Evolutionary conservation across 345 rosid species (phyloP).

Genomic region (Pistacia atlantica): DNA sequence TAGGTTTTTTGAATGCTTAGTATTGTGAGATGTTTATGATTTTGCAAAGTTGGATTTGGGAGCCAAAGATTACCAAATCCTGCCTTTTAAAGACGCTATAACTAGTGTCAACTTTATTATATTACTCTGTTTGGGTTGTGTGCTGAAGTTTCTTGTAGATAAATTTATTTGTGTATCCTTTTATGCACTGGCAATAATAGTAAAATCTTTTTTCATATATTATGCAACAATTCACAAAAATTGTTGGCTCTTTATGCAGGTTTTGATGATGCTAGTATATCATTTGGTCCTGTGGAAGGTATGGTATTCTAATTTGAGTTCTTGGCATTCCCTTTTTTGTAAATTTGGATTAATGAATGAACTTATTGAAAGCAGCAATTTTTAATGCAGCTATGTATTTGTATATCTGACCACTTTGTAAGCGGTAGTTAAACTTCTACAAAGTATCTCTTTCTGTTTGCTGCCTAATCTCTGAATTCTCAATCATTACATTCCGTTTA

Average conservation of each 20-base stretch:
- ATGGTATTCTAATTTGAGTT: constrained; percentile 27
- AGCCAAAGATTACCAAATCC: background rate
- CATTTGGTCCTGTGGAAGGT: constrained; percentile 98
- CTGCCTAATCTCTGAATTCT: background rate
- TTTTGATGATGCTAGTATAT: constrained; percentile 78
- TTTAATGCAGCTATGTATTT: constrained; percentile 2
- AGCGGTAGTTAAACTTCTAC: background rate
- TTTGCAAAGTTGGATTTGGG: background rate
- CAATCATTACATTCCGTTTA: background rate
- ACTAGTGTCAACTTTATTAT: background rate
- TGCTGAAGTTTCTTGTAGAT: constrained; percentile 8
- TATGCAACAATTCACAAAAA: background rate
- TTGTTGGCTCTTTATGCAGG: constrained; percentile 53
- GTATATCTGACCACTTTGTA: background rate
- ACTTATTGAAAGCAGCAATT: background rate
- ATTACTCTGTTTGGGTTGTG: background rate
- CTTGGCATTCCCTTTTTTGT: constrained; percentile 17
- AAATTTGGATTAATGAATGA: background rate
- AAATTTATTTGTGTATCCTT: constrained; percentile 2
- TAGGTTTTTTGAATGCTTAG: background rate
- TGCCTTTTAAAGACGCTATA: background rate
- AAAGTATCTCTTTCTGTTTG: background rate
- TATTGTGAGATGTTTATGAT: background rate
- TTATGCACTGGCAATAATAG: background rate
- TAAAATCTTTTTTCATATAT: constrained; percentile 5